These are phyloP conservation scores for Lactifluus hygrophoroides DNA, from an alignment of 768 basidiomycete genomes.

Conservation along the genomic window DNA sequence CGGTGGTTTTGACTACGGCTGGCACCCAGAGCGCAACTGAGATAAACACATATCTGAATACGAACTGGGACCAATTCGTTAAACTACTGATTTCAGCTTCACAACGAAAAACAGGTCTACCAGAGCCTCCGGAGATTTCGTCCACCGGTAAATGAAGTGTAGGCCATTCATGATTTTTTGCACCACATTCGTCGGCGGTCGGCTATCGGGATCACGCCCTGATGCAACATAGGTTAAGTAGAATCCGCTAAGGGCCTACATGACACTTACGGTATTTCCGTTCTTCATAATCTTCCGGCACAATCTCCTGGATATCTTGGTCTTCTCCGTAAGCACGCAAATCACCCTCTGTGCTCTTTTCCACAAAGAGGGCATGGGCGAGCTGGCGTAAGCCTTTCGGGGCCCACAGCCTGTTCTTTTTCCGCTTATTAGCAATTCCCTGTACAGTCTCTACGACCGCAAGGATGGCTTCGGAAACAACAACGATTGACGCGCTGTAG, in stretches of 20 bases:
- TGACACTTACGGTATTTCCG: slow-evolving; percentile 17
- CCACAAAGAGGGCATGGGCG: slow-evolving; percentile 25
- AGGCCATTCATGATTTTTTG: slow-evolving; percentile 34
- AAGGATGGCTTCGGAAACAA: slow-evolving; percentile 31
- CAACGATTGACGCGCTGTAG: slow-evolving; percentile 38
- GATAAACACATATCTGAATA: slow-evolving; percentile 41
- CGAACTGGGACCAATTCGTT: slow-evolving; percentile 30
- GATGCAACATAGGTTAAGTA: background rate
- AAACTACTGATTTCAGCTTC: background rate
- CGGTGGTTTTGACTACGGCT: slow-evolving; percentile 33
- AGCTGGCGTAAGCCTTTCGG: slow-evolving; percentile 37
- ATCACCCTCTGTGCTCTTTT: slow-evolving; percentile 25
- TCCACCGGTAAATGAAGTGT: slow-evolving; percentile 33
- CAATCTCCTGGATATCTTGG: slow-evolving; percentile 25
- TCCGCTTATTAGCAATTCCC: slow-evolving; percentile 32
- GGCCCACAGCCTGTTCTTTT: slow-evolving; percentile 37
- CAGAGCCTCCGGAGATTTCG: slow-evolving; percentile 34
- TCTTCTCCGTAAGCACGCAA: slow-evolving; percentile 25
- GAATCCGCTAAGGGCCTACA: background rate
- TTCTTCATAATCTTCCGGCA: slow-evolving; percentile 15
- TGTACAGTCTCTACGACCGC: slow-evolving; percentile 31
- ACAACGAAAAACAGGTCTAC: slow-evolving; percentile 22
- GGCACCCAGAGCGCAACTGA: slow-evolving; percentile 47
- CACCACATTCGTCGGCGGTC: slow-evolving; percentile 35
- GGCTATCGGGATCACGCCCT: slow-evolving; percentile 42